phyloP scores from a whole-genome alignment of 192 early-diverging fungal genomes.

The Dissophora ornata region DNA sequence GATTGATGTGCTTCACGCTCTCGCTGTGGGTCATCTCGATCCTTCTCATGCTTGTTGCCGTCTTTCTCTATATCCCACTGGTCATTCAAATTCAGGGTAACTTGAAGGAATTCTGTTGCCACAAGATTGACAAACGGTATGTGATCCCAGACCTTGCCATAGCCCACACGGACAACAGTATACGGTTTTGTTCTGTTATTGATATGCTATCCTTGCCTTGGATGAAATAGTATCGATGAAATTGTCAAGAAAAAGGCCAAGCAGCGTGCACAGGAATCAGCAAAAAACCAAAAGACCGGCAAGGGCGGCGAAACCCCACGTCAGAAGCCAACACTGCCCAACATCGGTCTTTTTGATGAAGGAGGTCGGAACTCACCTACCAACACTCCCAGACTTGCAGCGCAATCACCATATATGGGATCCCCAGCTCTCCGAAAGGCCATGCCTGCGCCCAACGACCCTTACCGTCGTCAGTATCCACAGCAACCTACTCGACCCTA shows the following conservation, averaged over 20 bases:
- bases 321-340: constrained; percentile 51
- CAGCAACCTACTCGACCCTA: constrained; percentile 45
- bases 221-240: constrained; percentile 66
- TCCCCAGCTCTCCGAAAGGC: constrained; percentile 43
- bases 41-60: constrained; percentile 68
- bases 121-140: constrained; percentile 91
- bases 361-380: constrained; percentile 24
- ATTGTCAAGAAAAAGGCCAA: constrained; percentile 62
- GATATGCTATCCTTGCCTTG: too few relatives aligned
- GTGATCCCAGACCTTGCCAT: constrained; percentile 53
- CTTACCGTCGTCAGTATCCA: constrained; percentile 43
- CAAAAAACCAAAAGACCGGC: constrained; percentile 28
- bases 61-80: constrained; percentile 81
- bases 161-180: too few relatives aligned
- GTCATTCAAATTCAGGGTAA: constrained; percentile 84
- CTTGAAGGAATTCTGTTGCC: constrained; percentile 89
- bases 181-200: too few relatives aligned
- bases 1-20: constrained; percentile 70
- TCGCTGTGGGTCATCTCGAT: constrained; percentile 72
- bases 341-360: constrained; percentile 45
- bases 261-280: constrained; percentile 52
- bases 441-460: constrained; percentile 36
- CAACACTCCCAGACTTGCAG: constrained; percentile 27
- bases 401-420: constrained; percentile 37
- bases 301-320: constrained; percentile 29